Base-by-base conservation (phyloP, 192 early-diverging fungal genomes). In the Backusella mclennaniae region DNA sequence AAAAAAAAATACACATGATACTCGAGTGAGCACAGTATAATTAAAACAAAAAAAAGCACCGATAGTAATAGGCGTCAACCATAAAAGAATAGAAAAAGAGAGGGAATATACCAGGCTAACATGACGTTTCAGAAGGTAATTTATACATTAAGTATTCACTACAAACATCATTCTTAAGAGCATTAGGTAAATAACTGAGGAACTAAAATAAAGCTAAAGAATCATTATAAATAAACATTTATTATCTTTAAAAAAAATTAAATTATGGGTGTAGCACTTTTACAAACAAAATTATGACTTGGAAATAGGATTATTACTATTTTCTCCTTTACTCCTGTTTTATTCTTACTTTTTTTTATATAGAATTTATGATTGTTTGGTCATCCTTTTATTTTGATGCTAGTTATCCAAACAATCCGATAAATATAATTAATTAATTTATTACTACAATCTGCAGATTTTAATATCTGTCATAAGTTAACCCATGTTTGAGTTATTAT, bases 271-370 rank as follows among this genome's bases (percentile, higher is more conserved):
- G 46, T 6, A 1, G 6, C 46, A 63, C 23, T 29, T 23, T 23
- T 26, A 59, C 53, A 59, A 59, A 59, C 21, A 63, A 14, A 63
- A 23, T 63, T 4, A 29, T 63, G 26, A 26, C 8, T 63, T 3
- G 26, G 8, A 63, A 63, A 23, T 23, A 21, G 11, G 11, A 59
- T 59, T 3, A 29, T 23, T 59, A 4, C 23, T 26, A 59, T 59
- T 59, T 59, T 59, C 53, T 59, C 23, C 6, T 59, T 59, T 59
- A 59, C 53, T 59, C 53, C 53, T 59, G 23, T 59, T 59, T 59
- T 49, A 19, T 49, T 49, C 6, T 49, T 49, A n/a, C 4, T n/a
- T 49, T 49, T 49, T 49, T 46, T 49, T 49, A 6, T n/a, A 49
- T 49, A 49, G 46, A 49, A 49, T 6, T 49, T 49, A 19, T n/a